Base-by-base conservation (phyloP, 495 filamentous ascomycete species). In the Letharia columbiana region DNA sequence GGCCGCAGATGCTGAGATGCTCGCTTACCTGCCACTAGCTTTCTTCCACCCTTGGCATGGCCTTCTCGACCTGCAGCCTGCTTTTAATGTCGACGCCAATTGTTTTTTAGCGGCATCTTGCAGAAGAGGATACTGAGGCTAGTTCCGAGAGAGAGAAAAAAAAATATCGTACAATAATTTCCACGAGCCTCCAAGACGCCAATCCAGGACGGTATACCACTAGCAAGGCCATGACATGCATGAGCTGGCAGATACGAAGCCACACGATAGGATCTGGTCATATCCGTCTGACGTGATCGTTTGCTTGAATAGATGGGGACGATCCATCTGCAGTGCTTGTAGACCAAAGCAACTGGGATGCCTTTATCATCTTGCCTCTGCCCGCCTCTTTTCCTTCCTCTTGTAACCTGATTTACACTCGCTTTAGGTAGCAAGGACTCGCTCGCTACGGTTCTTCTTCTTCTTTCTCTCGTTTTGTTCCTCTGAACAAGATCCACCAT, bases 381-480 rank as follows among this genome's bases (percentile, higher is more conserved):
- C 50, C 66, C 56, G 18, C 66, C 18, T 60, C 33, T n/a, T 33
- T 63, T 37, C 50, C 44, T 65, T 60, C 47, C 50, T 59, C 60
- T 49, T 62, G 61, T 49, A 35, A 6, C 50, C 33, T 28, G 52
- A 50, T 13, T 18, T 28, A 61, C 45, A 31, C 52, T 65, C 42
- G 31, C 40, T 44, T 41, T 50, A 15, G 17, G 61, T 45, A 61
- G 56, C 17, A 58, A 63, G 69, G 62, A 69, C 66, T 72, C 69
- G 61, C 69, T 72, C 71, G 69, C 71, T 72, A 72, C 69, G 69
- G 63, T 71, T 69, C 69, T 67, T 67, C 64, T 67, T 67, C 64
- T 60, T 17, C 33, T 15, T 11, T 28, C 58, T 50, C 49, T 63
- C 62, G 60, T 44, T 61, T 18, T 41, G 33, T 57, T 40, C 41